Percentiles rank a stretch among this genome's conserved stretches.
phyloP scores from a whole-genome alignment of 164 flowering plant species.

The Stephania japonica region DNA sequence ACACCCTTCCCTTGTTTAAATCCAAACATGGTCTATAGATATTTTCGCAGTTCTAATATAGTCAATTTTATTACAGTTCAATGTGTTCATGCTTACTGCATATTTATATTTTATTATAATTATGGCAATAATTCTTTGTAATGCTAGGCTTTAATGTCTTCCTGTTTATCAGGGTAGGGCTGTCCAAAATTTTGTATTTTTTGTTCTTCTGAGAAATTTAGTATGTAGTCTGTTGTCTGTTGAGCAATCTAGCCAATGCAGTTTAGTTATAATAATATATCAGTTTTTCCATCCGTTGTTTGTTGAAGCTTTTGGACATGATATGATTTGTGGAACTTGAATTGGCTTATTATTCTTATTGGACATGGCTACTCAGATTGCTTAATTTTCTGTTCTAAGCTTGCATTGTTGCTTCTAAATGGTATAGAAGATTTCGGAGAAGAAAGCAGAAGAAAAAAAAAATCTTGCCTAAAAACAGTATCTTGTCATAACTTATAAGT shows the following conservation, averaged over 20 bases:
- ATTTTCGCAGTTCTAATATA: conserved; percentile 1
- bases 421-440: no score
- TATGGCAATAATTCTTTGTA: conserved; percentile 14
- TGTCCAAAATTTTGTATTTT: not conserved
- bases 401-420: no score
- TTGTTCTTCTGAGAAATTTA: not conserved
- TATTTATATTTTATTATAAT: conserved; percentile 3
- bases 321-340: not conserved
- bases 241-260: conserved; percentile 2
- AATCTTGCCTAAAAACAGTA: not conserved
- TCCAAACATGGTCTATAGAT: conserved; percentile 9
- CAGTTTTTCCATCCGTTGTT: not conserved
- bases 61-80: not conserved
- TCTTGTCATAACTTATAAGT: not conserved
- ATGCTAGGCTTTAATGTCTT: conserved; percentile 5
- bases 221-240: conserved; percentile 5
- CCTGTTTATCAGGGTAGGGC: not conserved
- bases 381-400: no score
- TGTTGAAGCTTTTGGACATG: not conserved
- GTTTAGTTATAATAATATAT: not conserved
- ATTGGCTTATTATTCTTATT: not conserved
- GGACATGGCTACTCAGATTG: no score
- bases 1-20: conserved; percentile 19
- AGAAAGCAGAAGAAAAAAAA: no score
- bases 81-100: not conserved